Evolutionary conservation across 768 basidiomycete genomes (phyloP).

Genomic region (Amanita brunnescens): DNA sequence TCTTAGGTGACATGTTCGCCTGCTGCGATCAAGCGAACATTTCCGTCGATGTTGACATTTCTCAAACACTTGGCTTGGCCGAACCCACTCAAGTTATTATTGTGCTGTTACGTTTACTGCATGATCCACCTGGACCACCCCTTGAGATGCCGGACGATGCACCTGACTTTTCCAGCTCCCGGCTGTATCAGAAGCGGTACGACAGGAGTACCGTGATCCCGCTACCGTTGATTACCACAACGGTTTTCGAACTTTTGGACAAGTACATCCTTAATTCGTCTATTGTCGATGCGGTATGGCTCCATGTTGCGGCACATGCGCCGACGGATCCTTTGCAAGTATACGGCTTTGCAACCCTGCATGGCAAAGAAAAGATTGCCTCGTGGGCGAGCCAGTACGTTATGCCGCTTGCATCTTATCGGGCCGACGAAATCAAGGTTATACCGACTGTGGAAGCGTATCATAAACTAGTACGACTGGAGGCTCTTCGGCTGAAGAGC

Average conservation of each 20-base stretch:
- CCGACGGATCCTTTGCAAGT: slow-evolving; percentile 44
- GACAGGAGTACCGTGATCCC: slow-evolving; percentile 47
- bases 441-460: slow-evolving; percentile 55
- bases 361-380: slow-evolving; percentile 38
- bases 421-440: slow-evolving; percentile 36
- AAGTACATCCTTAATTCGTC: slow-evolving; percentile 52
- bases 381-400: slow-evolving; percentile 52
- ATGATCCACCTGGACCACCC: slow-evolving; percentile 44
- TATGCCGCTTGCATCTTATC: slow-evolving; percentile 49
- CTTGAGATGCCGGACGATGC: slow-evolving; percentile 17
- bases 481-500: slow-evolving; percentile 44
- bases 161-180: slow-evolving; percentile 18
- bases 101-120: slow-evolving; percentile 47
- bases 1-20: slow-evolving; percentile 60
- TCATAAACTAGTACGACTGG: slow-evolving; percentile 53
- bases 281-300: slow-evolving; percentile 33
- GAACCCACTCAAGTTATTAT: slow-evolving; percentile 42
- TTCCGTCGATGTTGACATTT: slow-evolving; percentile 15
- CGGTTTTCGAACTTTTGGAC: slow-evolving; percentile 50
- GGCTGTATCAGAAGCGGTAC: slow-evolving; percentile 24
- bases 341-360: slow-evolving; percentile 45
- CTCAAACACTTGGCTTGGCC: slow-evolving; percentile 40
- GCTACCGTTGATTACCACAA: slow-evolving; percentile 47
- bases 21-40: slow-evolving; percentile 33
- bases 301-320: slow-evolving; percentile 49